Percentiles rank a stretch among this genome's conserved stretches.
phyloP scores from a whole-genome alignment of 2,329 filamentous ascomycete species.

The Sporothrix luriei region DNA sequence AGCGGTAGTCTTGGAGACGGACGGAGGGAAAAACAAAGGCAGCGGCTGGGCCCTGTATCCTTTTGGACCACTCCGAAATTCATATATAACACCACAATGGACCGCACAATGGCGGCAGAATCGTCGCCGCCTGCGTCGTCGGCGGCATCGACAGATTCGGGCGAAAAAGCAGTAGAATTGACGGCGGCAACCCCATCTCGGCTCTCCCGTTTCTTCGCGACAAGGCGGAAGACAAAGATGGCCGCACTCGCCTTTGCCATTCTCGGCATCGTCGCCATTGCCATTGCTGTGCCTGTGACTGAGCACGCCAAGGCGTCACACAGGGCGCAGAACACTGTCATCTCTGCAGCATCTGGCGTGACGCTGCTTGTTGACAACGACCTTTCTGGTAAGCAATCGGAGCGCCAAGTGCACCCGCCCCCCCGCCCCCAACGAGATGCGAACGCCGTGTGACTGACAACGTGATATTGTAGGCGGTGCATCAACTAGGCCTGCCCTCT shows the following conservation, averaged over 20 bases:
- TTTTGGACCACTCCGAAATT: not conserved
- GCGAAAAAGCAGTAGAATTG: not conserved
- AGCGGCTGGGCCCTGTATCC: conserved; percentile 20
- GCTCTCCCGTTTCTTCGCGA: conserved; percentile 26
- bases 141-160: conserved; percentile 8
- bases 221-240: conserved; percentile 32
- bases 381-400: conserved; percentile 43
- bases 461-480: conserved; percentile 41
- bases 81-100: not conserved
- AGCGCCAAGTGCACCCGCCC: not conserved
- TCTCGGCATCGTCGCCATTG: conserved; percentile 31
- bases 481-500: conserved; percentile 42
- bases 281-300: conserved; percentile 27
- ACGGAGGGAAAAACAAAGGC: not conserved
- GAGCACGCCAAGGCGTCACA: conserved; percentile 12
- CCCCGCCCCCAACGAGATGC: not conserved
- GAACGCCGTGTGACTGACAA: not conserved
- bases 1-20: not conserved
- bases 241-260: conserved; percentile 33
- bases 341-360: conserved; percentile 40
- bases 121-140: conserved; percentile 18
- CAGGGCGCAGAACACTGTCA: not conserved
- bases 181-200: not conserved
- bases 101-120: not conserved
- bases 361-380: conserved; percentile 49